phyloP scores from a whole-genome alignment of 768 basidiomycete genomes.

The Fomitopsis serialis region DNA sequence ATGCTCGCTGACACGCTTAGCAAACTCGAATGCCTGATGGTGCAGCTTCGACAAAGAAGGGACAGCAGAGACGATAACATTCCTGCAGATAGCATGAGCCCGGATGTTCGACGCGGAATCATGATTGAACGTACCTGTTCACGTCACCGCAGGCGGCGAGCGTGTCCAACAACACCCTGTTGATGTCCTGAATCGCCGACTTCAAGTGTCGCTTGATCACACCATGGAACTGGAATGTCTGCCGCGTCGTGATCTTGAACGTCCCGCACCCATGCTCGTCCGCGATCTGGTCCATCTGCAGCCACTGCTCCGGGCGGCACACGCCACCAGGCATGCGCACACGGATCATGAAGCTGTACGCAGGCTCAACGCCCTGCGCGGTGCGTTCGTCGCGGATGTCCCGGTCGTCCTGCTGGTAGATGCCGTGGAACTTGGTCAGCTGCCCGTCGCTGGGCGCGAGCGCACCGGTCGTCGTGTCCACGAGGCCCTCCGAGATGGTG shows the following conservation, averaged over 20 bases:
- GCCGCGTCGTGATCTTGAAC: slow-evolving; percentile 95
- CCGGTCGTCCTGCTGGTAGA: slow-evolving; percentile 96
- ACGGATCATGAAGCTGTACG: slow-evolving; percentile 98
- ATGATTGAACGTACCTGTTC: slow-evolving; percentile 56
- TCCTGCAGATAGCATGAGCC: slow-evolving; percentile 40
- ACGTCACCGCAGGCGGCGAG: slow-evolving; percentile 98
- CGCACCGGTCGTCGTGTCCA: slow-evolving; percentile 84
- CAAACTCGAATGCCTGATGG: slow-evolving; percentile 74
- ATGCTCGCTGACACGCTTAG: slow-evolving; percentile 77
- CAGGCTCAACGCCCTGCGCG: slow-evolving; percentile 88
- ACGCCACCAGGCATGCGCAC: slow-evolving; percentile 96
- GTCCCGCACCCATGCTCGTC: slow-evolving; percentile 93
- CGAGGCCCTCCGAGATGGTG: slow-evolving; percentile 88
- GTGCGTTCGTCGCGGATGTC: slow-evolving; percentile 97
- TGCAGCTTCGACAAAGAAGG: slow-evolving; percentile 88
- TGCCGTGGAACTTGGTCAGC: slow-evolving; percentile 96
- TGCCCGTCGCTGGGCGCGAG: slow-evolving; percentile 88
- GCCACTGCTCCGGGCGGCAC: slow-evolving; percentile 88
- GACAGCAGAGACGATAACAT: slow-evolving; percentile 88
- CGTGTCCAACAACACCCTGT: slow-evolving; percentile 85
- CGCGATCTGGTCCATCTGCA: slow-evolving; percentile 92
- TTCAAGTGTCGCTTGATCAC: slow-evolving; percentile 97
- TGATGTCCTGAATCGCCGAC: slow-evolving; percentile 94
- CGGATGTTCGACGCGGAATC: not conserved
- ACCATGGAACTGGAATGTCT: slow-evolving; percentile 99